Evolutionary conservation across 2,329 filamentous ascomycete genomes (phyloP).

Genomic region (Colletotrichum sojae): DNA sequence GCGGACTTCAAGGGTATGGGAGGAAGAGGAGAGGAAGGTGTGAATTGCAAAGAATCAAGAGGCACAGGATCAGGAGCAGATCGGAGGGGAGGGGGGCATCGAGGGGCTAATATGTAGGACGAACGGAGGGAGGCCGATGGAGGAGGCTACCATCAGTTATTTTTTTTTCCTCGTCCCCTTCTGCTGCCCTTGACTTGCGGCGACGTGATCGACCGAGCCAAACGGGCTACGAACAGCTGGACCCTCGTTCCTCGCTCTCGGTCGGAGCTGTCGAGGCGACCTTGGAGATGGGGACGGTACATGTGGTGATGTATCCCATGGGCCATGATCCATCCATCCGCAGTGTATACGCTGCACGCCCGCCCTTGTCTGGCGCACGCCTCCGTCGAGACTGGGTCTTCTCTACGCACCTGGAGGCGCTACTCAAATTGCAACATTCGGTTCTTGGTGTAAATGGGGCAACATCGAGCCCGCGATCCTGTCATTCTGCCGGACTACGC

Average conservation of each 20-base stretch:
- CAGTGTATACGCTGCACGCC: slow-evolving; percentile 7
- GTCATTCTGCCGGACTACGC: slow-evolving; percentile 33
- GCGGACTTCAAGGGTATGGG: slow-evolving; percentile 3
- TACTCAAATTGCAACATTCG: slow-evolving; percentile 40
- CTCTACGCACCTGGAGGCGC: slow-evolving; percentile 26
- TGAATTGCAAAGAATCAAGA: slow-evolving; percentile 24
- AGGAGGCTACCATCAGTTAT: neutral
- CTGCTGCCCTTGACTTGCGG: slow-evolving; percentile 1
- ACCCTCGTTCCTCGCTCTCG: slow-evolving; percentile 27
- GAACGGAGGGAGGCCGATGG: slow-evolving; percentile 26
- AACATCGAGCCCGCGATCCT: slow-evolving; percentile 35
- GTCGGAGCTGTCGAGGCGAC: slow-evolving; percentile 17
- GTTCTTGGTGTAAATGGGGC: slow-evolving; percentile 37
- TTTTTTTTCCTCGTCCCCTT: neutral
- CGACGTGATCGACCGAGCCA: slow-evolving; percentile 34
- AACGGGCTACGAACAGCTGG: slow-evolving; percentile 18
- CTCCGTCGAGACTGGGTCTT: slow-evolving; percentile 2
- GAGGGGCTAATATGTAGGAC: slow-evolving; percentile 39
- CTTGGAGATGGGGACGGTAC: slow-evolving; percentile 26
- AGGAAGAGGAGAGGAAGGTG: neutral
- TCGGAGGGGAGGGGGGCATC: slow-evolving; percentile 34
- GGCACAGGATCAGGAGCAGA: slow-evolving; percentile 5
- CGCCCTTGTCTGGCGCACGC: neutral
- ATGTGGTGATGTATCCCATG: slow-evolving; percentile 9
- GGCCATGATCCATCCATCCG: neutral